Evolutionary conservation across 106 monocot species (phyloP).

Genomic region (Dioscorea zingiberensis): DNA sequence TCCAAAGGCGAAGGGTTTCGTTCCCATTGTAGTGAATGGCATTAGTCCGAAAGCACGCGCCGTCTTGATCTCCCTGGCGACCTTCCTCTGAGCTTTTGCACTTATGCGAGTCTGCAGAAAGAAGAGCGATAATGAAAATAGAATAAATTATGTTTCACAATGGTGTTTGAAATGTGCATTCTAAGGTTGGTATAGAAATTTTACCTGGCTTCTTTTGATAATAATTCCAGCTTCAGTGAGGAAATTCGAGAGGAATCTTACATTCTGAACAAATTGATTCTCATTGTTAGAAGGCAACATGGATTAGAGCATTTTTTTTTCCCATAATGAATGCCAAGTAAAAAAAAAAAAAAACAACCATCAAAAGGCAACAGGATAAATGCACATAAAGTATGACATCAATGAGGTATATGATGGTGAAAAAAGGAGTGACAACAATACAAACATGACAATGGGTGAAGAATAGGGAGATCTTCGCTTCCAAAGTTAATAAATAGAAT

Average conservation of each 20-base stretch:
- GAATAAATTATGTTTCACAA: neutral
- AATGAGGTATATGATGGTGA: too few species aligned
- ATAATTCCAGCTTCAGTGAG: slow-evolving; percentile 12
- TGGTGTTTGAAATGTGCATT: neutral
- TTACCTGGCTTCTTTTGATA: slow-evolving; percentile 12
- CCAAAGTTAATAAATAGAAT: too few species aligned
- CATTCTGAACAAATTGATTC: slow-evolving; percentile 2
- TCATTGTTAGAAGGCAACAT: neutral
- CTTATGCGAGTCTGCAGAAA: slow-evolving; percentile 4
- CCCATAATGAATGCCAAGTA: too few species aligned
- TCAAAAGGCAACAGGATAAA: too few species aligned
- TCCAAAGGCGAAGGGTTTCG: slow-evolving; percentile 2
- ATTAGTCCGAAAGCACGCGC: slow-evolving; percentile 10
- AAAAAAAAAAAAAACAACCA: too few species aligned
- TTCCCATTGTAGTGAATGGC: slow-evolving; percentile 10
- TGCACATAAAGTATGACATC: too few species aligned
- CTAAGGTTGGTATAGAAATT: neutral
- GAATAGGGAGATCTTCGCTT: too few species aligned
- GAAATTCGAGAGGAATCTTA: slow-evolving; percentile 6
- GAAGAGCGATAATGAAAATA: neutral
- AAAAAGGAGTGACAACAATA: too few species aligned
- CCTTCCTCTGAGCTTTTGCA: slow-evolving; percentile 5
- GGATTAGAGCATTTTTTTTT: too few species aligned
- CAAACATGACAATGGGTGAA: too few species aligned
- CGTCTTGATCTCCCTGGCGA: slow-evolving; percentile 2